Evolutionary conservation across 805 yeast species (phyloP).

Genomic region (Myxozyma mucilagina): DNA sequence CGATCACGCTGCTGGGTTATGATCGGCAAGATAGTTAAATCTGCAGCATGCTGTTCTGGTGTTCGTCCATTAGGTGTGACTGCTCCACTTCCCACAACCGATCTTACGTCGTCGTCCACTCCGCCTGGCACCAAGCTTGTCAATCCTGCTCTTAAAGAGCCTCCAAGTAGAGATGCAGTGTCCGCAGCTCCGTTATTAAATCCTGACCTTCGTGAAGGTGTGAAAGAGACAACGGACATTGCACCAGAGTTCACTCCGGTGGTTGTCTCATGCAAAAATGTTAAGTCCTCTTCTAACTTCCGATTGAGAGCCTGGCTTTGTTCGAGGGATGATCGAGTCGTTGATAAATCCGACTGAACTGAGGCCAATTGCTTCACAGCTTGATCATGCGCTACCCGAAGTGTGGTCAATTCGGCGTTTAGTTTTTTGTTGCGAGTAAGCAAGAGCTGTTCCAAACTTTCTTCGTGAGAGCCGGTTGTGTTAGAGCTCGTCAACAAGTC

Average conservation of each 20-base stretch:
- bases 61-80: conserved; percentile 14
- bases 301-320: conserved; percentile 51
- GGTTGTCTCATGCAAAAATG: conserved; percentile 52
- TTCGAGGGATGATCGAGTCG: conserved; percentile 44
- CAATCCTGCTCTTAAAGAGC: conserved; percentile 25
- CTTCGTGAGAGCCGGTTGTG: conserved; percentile 18
- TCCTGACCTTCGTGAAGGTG: conserved; percentile 27
- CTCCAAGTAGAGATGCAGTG: conserved; percentile 26
- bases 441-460: conserved; percentile 57
- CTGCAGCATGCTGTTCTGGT: conserved; percentile 29
- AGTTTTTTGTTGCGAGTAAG: conserved; percentile 71
- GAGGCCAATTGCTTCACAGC: conserved; percentile 45
- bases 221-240: conserved; percentile 25
- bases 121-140: conserved; percentile 18
- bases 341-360: conserved; percentile 45
- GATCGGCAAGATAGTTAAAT: conserved; percentile 62
- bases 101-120: conserved; percentile 7
- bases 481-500: conserved; percentile 33
- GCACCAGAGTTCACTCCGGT: conserved; percentile 24
- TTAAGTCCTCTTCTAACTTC: conserved; percentile 73
- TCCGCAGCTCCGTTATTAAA: conserved; percentile 16
- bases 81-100: conserved; percentile 10
- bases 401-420: conserved; percentile 65
- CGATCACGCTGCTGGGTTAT: conserved; percentile 94
- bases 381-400: conserved; percentile 59